Percentiles rank a stretch among this genome's conserved stretches.
These are phyloP conservation scores for Sclerotinia sclerotiorum DNA, from an alignment of 2,329 filamentous ascomycete genomes.

Conservation along the genomic window DNA sequence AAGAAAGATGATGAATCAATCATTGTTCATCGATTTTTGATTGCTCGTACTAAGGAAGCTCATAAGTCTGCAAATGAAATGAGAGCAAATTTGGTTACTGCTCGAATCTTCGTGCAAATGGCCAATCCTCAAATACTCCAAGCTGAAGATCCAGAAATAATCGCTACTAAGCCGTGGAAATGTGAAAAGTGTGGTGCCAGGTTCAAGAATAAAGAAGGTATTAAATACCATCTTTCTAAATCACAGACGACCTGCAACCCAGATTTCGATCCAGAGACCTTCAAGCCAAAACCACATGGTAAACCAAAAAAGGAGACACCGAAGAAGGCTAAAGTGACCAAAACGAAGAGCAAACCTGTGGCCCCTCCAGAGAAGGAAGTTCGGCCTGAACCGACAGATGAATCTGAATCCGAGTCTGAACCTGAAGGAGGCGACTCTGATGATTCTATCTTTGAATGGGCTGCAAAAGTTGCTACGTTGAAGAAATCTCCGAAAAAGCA, in stretches of 20 bases:
- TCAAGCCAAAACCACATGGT: constrained; percentile 12
- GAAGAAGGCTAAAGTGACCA: constrained; percentile 19
- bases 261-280: constrained; percentile 28
- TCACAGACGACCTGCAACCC: constrained; percentile 40
- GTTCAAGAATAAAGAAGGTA: constrained; percentile 40
- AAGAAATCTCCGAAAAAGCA: constrained; percentile 10
- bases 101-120: constrained; percentile 28
- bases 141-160: constrained; percentile 25
- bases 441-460: constrained; percentile 34
- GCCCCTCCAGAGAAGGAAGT: background rate
- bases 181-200: constrained; percentile 37
- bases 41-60: constrained; percentile 26
- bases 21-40: constrained; percentile 34
- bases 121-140: constrained; percentile 21
- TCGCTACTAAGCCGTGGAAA: constrained; percentile 35
- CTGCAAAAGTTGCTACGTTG: constrained; percentile 23
- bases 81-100: constrained; percentile 37
- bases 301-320: constrained; percentile 13
- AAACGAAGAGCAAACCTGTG: constrained; percentile 9
- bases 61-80: constrained; percentile 33
- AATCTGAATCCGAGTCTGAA: constrained; percentile 10
- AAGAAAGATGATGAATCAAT: constrained; percentile 23
- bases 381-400: background rate
- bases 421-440: constrained; percentile 24
- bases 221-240: constrained; percentile 40